Evolutionary conservation across 257 asterid species (phyloP).

Genomic region (Solanum pimpinellifolium): DNA sequence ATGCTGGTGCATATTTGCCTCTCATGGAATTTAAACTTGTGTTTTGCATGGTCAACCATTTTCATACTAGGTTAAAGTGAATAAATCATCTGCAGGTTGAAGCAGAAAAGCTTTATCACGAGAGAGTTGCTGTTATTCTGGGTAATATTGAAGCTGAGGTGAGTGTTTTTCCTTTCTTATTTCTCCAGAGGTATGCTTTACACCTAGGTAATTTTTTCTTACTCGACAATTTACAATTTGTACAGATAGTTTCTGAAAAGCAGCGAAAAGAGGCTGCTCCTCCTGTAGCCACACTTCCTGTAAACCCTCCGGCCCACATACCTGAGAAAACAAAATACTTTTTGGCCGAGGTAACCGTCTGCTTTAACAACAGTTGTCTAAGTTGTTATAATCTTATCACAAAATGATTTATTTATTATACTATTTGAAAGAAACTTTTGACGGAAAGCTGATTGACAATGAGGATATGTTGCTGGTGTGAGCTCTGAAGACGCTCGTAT

Average conservation of each 20-base stretch:
- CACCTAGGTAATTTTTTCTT: neutral
- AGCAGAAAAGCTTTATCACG: conserved; percentile 85
- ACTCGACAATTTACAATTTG: conserved; percentile 11
- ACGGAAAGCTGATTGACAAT: neutral
- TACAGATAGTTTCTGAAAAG: conserved; percentile 84
- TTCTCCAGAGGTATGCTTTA: neutral
- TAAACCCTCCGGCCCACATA: conserved; percentile 28
- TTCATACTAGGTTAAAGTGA: neutral
- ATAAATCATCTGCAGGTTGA: conserved; percentile 45
- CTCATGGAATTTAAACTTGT: neutral
- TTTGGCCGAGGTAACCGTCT: conserved; percentile 75
- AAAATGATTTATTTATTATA: neutral
- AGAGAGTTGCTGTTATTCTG: conserved; percentile 86
- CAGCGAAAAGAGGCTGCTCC: conserved; percentile 99
- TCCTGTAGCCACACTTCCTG: conserved; percentile 82
- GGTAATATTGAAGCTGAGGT: conserved; percentile 93
- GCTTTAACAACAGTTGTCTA: neutral
- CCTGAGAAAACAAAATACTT: conserved; percentile 76
- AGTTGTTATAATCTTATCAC: neutral
- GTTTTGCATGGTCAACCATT: neutral
- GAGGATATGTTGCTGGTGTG: neutral
- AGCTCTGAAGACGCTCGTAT: neutral
- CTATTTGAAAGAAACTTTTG: neutral
- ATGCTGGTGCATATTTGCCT: neutral
- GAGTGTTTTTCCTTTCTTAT: conserved; percentile 8